Conservation (phyloP, 129 eudicot species). For the Glebionis coronaria region DNA sequence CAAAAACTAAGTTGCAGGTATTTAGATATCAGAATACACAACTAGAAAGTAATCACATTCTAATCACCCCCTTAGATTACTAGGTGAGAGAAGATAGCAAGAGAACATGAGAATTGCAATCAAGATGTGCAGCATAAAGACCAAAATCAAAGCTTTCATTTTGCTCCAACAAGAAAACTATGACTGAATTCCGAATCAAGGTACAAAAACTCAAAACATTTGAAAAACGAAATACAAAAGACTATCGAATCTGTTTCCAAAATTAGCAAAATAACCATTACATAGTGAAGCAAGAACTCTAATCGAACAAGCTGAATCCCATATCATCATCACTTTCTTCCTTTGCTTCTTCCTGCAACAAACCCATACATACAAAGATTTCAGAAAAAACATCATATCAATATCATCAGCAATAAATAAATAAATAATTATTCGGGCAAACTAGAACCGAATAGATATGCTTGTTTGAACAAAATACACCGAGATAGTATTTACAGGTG, state of each 20-base stretch:
- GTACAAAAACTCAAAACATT: conserved; percentile 15
- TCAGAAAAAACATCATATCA: neutral
- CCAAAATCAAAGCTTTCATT: conserved; percentile 15
- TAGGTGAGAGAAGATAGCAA: neutral
- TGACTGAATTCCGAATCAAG: conserved; percentile 13
- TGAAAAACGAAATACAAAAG: conserved; percentile 9
- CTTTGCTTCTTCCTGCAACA: neutral
- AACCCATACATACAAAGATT: neutral
- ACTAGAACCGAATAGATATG: too few species aligned
- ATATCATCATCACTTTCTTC: conserved; percentile 27
- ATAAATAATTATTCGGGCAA: too few species aligned
- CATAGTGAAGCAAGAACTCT: conserved; percentile 18
- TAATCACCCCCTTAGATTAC: neutral
- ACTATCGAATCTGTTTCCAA: conserved; percentile 10
- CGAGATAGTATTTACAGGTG: too few species aligned
- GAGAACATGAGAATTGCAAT: neutral
- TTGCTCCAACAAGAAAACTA: conserved; percentile 12
- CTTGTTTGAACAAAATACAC: too few species aligned
- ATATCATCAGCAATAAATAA: neutral
- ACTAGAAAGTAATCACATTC: too few species aligned
- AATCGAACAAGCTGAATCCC: conserved; percentile 74
- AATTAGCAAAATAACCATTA: conserved; percentile 19
- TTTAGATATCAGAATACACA: too few species aligned
- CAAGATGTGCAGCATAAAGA: neutral
- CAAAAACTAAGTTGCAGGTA: too few species aligned